A percentile compares a stretch with the other conserved stretches of the same genome.
Conservation (phyloP, 176 grass and related monocot genomes). For the Dactylis glomerata region DNA sequence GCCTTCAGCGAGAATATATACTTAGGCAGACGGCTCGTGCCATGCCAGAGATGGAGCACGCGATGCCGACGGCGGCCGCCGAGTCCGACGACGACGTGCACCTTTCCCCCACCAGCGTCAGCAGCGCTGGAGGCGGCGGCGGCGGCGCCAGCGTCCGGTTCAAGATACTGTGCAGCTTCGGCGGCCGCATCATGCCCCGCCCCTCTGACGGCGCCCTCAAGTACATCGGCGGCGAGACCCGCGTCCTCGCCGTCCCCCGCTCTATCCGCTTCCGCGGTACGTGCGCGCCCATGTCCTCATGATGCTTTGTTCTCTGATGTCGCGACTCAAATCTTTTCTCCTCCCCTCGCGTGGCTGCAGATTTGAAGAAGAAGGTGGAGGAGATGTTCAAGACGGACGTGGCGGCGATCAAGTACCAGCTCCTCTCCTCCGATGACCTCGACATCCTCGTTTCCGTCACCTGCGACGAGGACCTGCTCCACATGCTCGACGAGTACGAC, state of each 20-base stretch:
- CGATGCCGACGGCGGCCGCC: neutral
- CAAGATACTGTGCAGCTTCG: slow-evolving; percentile 93
- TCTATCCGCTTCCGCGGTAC: slow-evolving; percentile 69
- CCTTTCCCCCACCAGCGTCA: slow-evolving; percentile 34
- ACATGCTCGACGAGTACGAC: slow-evolving; percentile 93
- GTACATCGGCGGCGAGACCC: slow-evolving; percentile 87
- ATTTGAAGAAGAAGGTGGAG: slow-evolving; percentile 77
- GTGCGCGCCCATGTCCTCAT: too few relatives aligned
- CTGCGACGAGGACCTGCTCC: slow-evolving; percentile 69
- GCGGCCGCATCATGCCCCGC: slow-evolving; percentile 77
- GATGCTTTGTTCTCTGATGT: neutral
- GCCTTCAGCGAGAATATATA: neutral
- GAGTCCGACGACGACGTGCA: slow-evolving; percentile 54
- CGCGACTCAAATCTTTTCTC: neutral
- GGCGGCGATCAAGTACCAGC: slow-evolving; percentile 78
- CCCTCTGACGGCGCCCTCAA: slow-evolving; percentile 72
- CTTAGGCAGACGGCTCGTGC: neutral
- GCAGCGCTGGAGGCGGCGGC: neutral
- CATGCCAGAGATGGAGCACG: neutral
- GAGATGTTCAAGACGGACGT: slow-evolving; percentile 66
- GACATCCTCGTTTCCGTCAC: slow-evolving; percentile 78
- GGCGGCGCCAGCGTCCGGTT: slow-evolving; percentile 24
- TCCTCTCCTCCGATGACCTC: slow-evolving; percentile 55
- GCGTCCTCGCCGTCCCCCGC: slow-evolving; percentile 69
- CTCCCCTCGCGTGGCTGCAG: slow-evolving; percentile 19